These are phyloP conservation scores for Viridothelium virens DNA, from an alignment of 495 filamentous ascomycete genomes.

Conservation along the genomic window DNA sequence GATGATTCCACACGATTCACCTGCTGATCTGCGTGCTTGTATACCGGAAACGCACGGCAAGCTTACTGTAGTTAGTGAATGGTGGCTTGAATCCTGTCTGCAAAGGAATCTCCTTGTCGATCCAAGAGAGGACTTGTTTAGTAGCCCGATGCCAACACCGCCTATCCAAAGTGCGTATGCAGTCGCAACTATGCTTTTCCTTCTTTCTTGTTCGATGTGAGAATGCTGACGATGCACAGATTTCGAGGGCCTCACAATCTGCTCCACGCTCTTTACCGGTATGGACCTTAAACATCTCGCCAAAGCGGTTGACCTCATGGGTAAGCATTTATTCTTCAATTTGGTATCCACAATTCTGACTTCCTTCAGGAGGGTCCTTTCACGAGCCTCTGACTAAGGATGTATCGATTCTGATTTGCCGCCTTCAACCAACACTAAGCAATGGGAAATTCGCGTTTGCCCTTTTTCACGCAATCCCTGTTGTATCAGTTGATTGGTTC, in stretches of 20 bases:
- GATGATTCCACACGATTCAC: slow-evolving; percentile 48
- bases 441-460: slow-evolving; percentile 74
- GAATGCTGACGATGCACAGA: slow-evolving; percentile 30
- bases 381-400: slow-evolving; percentile 62
- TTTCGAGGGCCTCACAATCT: slow-evolving; percentile 61
- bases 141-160: slow-evolving; percentile 62
- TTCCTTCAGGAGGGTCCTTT: slow-evolving; percentile 53
- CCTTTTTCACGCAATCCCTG: slow-evolving; percentile 61
- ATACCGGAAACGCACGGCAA: slow-evolving; percentile 24
- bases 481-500: slow-evolving; percentile 73
- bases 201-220: too few relatives aligned
- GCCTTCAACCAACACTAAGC: slow-evolving; percentile 47
- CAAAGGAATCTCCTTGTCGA: slow-evolving; percentile 61
- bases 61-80: slow-evolving; percentile 65
- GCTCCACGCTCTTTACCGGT: slow-evolving; percentile 74
- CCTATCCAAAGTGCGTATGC: slow-evolving; percentile 51
- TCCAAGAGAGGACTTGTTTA: slow-evolving; percentile 62
- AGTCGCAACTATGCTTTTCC: not conserved
- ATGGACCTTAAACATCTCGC: slow-evolving; percentile 77
- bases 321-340: slow-evolving; percentile 32
- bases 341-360: slow-evolving; percentile 15
- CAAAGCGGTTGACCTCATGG: slow-evolving; percentile 65
- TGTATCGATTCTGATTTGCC: slow-evolving; percentile 61
- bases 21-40: slow-evolving; percentile 30
- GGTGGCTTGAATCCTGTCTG: slow-evolving; percentile 87